These are phyloP conservation scores for Bjerkandera adusta DNA, from an alignment of 1,284 basidiomycete genomes.

Conservation along the genomic window DNA sequence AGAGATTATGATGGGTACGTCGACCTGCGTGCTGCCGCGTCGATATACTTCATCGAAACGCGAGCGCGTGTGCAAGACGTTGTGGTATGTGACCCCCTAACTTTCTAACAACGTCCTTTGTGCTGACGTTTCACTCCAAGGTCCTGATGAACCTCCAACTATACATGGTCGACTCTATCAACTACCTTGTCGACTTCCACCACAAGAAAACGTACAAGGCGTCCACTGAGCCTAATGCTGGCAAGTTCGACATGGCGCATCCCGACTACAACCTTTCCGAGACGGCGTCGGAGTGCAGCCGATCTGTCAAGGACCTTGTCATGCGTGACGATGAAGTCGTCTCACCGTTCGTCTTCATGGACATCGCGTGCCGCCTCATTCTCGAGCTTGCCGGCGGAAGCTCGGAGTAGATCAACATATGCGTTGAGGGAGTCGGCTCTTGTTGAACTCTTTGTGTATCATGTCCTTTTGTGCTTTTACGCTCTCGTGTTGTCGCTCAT, in stretches of 20 bases:
- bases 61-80: constrained; percentile 87
- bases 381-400: constrained; percentile 74
- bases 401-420: too few relatives aligned
- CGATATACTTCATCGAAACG: constrained; percentile 94
- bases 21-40: constrained; percentile 64
- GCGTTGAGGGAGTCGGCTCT: too few relatives aligned
- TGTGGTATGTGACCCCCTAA: constrained; percentile 59
- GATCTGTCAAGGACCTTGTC: constrained; percentile 48
- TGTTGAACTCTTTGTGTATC: too few relatives aligned
- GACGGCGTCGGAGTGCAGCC: constrained; percentile 44
- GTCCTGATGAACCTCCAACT: constrained; percentile 96
- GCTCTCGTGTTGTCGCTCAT: constrained; percentile 1
- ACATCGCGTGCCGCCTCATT: constrained; percentile 86
- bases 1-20: constrained; percentile 63
- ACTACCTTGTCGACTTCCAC: constrained; percentile 98
- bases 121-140: constrained; percentile 35
- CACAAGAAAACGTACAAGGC: constrained; percentile 91
- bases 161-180: constrained; percentile 93
- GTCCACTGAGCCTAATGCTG: constrained; percentile 57
- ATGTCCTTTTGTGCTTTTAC: constrained; percentile 3
- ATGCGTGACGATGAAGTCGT: constrained; percentile 74
- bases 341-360: constrained; percentile 96
- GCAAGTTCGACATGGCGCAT: constrained; percentile 65
- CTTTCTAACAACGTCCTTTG: constrained; percentile 2
- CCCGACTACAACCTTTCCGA: constrained; percentile 48